These are phyloP conservation scores for Ambrosia hybrid DNA, from an alignment of 140 eudicot species.

Conservation along the genomic window DNA sequence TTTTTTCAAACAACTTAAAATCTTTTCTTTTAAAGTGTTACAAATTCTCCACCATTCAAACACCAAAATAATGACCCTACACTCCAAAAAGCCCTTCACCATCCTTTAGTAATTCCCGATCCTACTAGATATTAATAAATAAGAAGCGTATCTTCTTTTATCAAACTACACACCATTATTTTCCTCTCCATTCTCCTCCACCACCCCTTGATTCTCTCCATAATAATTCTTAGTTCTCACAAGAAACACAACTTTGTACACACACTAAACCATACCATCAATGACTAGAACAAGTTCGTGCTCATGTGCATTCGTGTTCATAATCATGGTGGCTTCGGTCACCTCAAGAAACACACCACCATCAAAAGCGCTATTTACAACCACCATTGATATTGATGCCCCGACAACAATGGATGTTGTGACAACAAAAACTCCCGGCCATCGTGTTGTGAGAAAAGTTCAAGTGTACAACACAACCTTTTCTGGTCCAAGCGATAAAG, in stretches of 20 bases:
- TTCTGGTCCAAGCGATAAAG: slow-evolving; percentile 37
- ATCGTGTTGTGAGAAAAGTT: slow-evolving; percentile 23
- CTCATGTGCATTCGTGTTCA: slow-evolving; percentile 26
- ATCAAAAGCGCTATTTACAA: not conserved
- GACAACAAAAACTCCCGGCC: not conserved
- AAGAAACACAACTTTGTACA: slow-evolving; percentile 14
- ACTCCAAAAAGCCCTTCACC: slow-evolving; percentile 44
- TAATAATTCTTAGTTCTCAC: slow-evolving; percentile 25
- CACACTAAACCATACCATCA: slow-evolving; percentile 14
- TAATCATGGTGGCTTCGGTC: slow-evolving; percentile 31
- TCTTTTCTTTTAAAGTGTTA: not conserved
- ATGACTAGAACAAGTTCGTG: slow-evolving; percentile 19
- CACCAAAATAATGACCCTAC: slow-evolving; percentile 15
- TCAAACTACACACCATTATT: slow-evolving; percentile 32
- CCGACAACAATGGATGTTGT: not conserved
- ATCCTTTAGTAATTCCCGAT: slow-evolving; percentile 27
- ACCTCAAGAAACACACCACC: slow-evolving; percentile 27
- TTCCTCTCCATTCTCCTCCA: slow-evolving; percentile 28
- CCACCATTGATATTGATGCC: not conserved
- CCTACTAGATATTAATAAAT: slow-evolving; percentile 15
- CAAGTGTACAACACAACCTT: slow-evolving; percentile 25
- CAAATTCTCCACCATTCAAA: slow-evolving; percentile 30
- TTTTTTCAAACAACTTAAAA: not conserved
- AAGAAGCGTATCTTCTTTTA: slow-evolving; percentile 27
- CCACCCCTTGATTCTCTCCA: slow-evolving; percentile 29